Percentiles rank a stretch among this genome's conserved stretches.
phyloP scores from a whole-genome alignment of 2,329 filamentous ascomycete genomes.

The Diaporthe caulivora region DNA sequence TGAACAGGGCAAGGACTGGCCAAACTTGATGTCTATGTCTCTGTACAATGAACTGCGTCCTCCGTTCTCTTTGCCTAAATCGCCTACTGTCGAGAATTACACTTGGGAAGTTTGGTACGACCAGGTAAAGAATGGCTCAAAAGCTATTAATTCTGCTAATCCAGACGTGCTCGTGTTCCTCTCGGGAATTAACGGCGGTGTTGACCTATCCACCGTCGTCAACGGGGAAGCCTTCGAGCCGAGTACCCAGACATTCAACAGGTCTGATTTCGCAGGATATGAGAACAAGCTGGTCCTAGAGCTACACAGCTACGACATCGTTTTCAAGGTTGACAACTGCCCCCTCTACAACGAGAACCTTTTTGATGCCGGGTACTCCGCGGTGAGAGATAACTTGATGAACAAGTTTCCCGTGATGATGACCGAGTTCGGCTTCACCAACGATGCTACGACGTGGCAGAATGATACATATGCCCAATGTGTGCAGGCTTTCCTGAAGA shows the following conservation, averaged over 20 bases:
- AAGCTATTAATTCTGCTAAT: constrained; percentile 64
- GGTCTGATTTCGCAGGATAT: constrained; percentile 61
- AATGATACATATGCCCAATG: constrained; percentile 32
- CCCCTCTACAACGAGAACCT: constrained; percentile 58
- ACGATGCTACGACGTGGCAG: constrained; percentile 29
- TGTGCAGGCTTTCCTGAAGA: constrained; percentile 25
- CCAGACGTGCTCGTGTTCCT: constrained; percentile 67
- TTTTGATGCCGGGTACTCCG: constrained; percentile 65
- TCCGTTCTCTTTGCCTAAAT: constrained; percentile 48
- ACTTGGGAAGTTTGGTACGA: constrained; percentile 70
- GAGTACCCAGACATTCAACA: constrained; percentile 57
- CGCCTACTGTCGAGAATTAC: constrained; percentile 55
- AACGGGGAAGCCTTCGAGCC: constrained; percentile 61
- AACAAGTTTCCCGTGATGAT: constrained; percentile 50
- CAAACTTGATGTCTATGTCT: constrained; percentile 61
- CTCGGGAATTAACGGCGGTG: constrained; percentile 70
- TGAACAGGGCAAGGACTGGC: constrained; percentile 59
- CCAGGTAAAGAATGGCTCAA: constrained; percentile 61
- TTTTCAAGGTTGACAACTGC: constrained; percentile 57
- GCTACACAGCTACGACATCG: constrained; percentile 71
- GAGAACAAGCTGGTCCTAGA: constrained; percentile 69
- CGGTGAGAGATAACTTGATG: constrained; percentile 48
- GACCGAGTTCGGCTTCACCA: constrained; percentile 37
- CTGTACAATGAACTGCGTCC: constrained; percentile 67
- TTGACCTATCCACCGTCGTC: constrained; percentile 64